Percentiles rank a stretch among this genome's conserved stretches.
These are phyloP conservation scores for Phytophthora megakarya DNA, from an alignment of 352 stramenopile species.

Conservation along the genomic window DNA sequence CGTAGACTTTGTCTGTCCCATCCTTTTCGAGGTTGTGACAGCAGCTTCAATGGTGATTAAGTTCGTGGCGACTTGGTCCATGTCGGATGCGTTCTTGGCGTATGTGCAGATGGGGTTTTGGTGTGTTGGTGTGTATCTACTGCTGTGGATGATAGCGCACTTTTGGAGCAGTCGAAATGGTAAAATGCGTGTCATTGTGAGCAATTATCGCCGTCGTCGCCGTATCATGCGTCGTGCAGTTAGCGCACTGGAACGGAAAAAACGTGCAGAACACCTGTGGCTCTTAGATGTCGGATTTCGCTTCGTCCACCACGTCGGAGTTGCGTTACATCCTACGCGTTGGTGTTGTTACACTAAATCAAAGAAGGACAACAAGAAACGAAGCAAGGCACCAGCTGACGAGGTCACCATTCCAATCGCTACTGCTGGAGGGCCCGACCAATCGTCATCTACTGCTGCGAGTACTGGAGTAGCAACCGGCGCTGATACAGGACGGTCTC, in stretches of 20 bases:
- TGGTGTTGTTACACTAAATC: constrained; percentile 34
- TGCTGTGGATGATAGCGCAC: constrained; percentile 72
- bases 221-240: constrained; percentile 61
- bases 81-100: constrained; percentile 65
- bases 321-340: constrained; percentile 50
- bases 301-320: constrained; percentile 62
- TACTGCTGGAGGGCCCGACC: constrained; percentile 14
- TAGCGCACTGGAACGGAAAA: constrained; percentile 54
- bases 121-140: constrained; percentile 57
- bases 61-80: constrained; percentile 57
- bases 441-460: constrained; percentile 11
- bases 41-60: constrained; percentile 51
- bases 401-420: constrained; percentile 39
- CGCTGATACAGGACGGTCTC: constrained; percentile 4
- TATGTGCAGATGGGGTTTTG: constrained; percentile 81
- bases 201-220: constrained; percentile 71
- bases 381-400: constrained; percentile 21
- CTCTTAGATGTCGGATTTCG: constrained; percentile 79
- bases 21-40: constrained; percentile 73
- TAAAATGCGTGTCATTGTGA: constrained; percentile 78
- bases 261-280: constrained; percentile 71
- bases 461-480: constrained; percentile 9
- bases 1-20: constrained; percentile 75
- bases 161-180: constrained; percentile 83
- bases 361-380: constrained; percentile 27